Percentiles rank a stretch among this genome's conserved stretches.
These are phyloP conservation scores for Whalleya microplaca DNA, from an alignment of 2,329 filamentous ascomycete genomes.

Conservation along the genomic window DNA sequence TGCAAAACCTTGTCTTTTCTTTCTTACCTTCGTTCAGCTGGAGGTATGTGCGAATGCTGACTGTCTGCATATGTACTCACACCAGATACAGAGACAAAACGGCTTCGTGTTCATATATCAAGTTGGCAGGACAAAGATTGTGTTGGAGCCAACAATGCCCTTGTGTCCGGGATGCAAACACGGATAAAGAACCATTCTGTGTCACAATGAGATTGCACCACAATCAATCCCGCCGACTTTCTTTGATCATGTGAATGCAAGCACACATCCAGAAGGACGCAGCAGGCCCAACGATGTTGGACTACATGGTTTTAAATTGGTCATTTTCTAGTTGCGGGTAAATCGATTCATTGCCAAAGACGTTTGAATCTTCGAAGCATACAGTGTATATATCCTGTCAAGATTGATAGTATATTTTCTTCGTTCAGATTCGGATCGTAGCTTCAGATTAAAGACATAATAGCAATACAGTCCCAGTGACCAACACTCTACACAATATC, in stretches of 20 bases:
- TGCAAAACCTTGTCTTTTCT: slow-evolving; percentile 5
- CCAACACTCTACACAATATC: neutral
- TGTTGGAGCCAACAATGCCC: neutral
- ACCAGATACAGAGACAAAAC: slow-evolving; percentile 4
- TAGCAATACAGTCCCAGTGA: neutral
- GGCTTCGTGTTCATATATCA: neutral
- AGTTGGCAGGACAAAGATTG: slow-evolving; percentile 6
- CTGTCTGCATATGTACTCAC: slow-evolving; percentile 20
- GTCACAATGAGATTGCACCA: neutral
- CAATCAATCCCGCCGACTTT: neutral
- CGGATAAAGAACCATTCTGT: neutral
- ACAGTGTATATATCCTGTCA: too few relatives aligned
- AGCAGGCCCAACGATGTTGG: neutral
- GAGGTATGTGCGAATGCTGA: neutral
- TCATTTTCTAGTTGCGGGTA: too few relatives aligned
- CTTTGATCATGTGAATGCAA: neutral
- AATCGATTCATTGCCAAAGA: too few relatives aligned
- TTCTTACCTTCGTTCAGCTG: neutral
- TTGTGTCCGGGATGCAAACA: slow-evolving; percentile 10
- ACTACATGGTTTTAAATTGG: too few relatives aligned
- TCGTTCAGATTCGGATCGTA: neutral
- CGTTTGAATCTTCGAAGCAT: too few relatives aligned
- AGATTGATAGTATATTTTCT: neutral
- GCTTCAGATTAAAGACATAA: neutral
- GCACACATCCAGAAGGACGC: neutral